These are phyloP conservation scores for Fomitopsis pinicola DNA, from an alignment of 1,284 basidiomycete genomes.

Conservation along the genomic window DNA sequence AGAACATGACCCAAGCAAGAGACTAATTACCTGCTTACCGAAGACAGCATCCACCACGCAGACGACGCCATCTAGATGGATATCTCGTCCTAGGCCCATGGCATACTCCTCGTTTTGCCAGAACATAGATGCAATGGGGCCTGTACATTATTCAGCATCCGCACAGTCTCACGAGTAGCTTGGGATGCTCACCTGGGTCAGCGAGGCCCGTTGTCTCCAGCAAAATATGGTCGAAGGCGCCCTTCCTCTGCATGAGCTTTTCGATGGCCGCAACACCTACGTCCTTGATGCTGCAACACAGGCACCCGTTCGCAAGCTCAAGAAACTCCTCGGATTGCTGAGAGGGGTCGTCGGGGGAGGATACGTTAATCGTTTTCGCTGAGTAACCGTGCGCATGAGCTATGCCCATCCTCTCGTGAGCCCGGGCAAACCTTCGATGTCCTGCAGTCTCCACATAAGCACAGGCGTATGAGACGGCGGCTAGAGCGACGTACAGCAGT, in stretches of 20 bases:
- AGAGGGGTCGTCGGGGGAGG: conserved; percentile 62
- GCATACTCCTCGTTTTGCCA: conserved; percentile 92
- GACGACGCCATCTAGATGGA: conserved; percentile 83
- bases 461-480: background rate
- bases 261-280: conserved; percentile 88
- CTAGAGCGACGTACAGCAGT: conserved; percentile 56
- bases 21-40: conserved; percentile 58
- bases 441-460: conserved; percentile 3
- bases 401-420: background rate
- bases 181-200: conserved; percentile 66
- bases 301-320: conserved; percentile 88
- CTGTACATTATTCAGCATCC: conserved; percentile 28
- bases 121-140: conserved; percentile 83
- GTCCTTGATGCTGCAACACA: conserved; percentile 95
- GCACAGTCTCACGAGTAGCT: background rate
- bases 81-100: conserved; percentile 62
- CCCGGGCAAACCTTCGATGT: conserved; percentile 25
- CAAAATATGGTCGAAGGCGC: conserved; percentile 88
- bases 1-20: background rate
- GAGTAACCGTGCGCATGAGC: conserved; percentile 7
- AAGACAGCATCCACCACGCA: conserved; percentile 90
- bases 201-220: conserved; percentile 93
- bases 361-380: conserved; percentile 78
- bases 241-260: conserved; percentile 77
- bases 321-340: conserved; percentile 75